phyloP scores from a whole-genome alignment of 179 eudicot species.

The Beta corolliflora region DNA sequence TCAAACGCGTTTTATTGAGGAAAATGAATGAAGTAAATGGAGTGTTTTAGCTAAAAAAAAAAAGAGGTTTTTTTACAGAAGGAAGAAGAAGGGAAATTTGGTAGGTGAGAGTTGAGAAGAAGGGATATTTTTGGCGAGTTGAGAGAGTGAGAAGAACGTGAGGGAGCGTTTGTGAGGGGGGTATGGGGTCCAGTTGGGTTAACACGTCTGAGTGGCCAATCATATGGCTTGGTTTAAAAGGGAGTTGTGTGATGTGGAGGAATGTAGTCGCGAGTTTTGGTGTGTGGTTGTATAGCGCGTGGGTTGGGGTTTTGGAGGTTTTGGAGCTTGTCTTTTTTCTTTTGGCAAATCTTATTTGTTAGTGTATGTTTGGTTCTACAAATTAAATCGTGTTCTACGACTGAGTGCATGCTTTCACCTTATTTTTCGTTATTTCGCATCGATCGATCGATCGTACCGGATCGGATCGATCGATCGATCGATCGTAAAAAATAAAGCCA shows the following conservation, averaged over 20 bases:
- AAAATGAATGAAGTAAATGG: too few species aligned
- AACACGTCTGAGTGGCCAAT: conserved; percentile 39
- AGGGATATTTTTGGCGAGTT: neutral
- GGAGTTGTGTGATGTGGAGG: conserved; percentile 21
- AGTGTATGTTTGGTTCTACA: too few species aligned
- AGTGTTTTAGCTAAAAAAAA: too few species aligned
- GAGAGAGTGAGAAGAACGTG: conserved; percentile 3
- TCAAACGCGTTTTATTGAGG: conserved; percentile 13
- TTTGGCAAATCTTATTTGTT: too few species aligned
- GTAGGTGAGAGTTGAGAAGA: neutral
- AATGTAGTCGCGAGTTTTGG: neutral
- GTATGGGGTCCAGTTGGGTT: neutral
- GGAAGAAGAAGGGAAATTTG: neutral
- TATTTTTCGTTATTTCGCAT: too few species aligned
- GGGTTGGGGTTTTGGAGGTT: neutral
- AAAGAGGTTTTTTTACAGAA: too few species aligned
- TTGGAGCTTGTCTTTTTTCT: too few species aligned
- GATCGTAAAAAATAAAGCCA: too few species aligned
- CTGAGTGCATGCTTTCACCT: too few species aligned
- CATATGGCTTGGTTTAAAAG: neutral
- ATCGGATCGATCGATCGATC: too few species aligned
- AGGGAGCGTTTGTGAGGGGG: neutral
- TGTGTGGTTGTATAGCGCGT: neutral
- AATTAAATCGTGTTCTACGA: too few species aligned
- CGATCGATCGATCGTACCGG: too few species aligned